These are phyloP conservation scores for Cochlearia excelsa DNA, from an alignment of 345 rosid species.

Conservation along the genomic window DNA sequence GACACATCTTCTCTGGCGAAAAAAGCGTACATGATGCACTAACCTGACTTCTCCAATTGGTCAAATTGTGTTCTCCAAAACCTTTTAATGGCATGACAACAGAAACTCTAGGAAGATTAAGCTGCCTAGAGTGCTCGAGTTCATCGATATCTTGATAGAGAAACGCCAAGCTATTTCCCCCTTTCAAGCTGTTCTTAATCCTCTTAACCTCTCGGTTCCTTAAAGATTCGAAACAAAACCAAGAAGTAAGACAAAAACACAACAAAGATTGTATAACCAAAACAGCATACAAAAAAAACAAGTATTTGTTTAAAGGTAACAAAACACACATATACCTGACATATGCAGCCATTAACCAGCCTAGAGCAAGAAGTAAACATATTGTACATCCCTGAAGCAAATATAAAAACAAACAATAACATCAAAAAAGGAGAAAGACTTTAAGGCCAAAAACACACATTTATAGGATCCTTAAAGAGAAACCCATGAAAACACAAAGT, in stretches of 20 bases:
- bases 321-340: constrained; percentile 58
- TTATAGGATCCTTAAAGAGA: background rate
- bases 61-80: constrained; percentile 92
- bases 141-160: constrained; percentile 72
- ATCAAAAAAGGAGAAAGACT: constrained; percentile 6
- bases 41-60: constrained; percentile 97
- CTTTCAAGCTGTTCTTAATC: constrained; percentile 58
- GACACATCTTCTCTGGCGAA: background rate
- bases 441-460: background rate
- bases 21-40: constrained; percentile 25
- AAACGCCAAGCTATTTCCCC: constrained; percentile 86
- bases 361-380: constrained; percentile 80
- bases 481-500: background rate
- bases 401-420: constrained; percentile 8
- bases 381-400: constrained; percentile 70
- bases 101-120: constrained; percentile 71
- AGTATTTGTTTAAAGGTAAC: background rate
- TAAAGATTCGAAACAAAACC: background rate
- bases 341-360: constrained; percentile 83
- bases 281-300: background rate
- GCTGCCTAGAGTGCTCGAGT: constrained; percentile 84
- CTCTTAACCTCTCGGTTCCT: constrained; percentile 80
- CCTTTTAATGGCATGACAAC: constrained; percentile 97
- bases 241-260: constrained; percentile 11
- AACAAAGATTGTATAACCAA: constrained; percentile 5